Base-by-base conservation (phyloP, 768 basidiomycete genomes). In the Trametes cubensis region DNA sequence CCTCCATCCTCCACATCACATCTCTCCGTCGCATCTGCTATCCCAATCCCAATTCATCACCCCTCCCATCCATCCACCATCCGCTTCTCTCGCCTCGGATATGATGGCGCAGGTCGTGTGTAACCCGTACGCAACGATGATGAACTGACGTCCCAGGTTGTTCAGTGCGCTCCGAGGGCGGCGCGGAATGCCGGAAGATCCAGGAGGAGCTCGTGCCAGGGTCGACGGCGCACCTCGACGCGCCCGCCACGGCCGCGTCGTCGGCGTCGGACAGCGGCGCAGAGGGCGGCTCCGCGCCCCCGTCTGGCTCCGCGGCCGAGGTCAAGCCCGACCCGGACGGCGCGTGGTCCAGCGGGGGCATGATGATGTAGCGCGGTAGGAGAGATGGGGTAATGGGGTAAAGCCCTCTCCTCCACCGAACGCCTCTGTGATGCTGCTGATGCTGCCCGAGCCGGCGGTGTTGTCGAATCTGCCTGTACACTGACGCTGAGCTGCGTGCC, bases 151-250 rank as follows among this genome's bases (percentile, higher is more conserved):
- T 25, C 41, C 18, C 53, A 48, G 52, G 42, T 25, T 39, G 46
- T 40, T 26, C 67, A 92, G 87, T 92, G 67, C 83, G 87, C 54
- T 92, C 91, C 11, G 91, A 93, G 67, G 90, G 90, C 60, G 92
- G 92, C 25, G 82, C 87, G 6, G 92, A 93, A 52, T 93, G 92
- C 72, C 78, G 81, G 63, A 76, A 79, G 65, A 67, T 71, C n/a
- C 78, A 79, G 66, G 72, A 76, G 7, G 71, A 72, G 58, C 45
- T 63, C 62, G 56, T 62, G 42, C 59, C 57, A 7, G 55, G 60
- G 23, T 62, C 48, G 58, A 62, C 60, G 47, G 68, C 69, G 20
- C 65, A 67, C 53, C 61, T 55, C 30, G 65, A 67, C 51, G 61
- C 52, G 25, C 46, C 40, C 25, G 46, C 44, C 13, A 46, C 63